phyloP scores from a whole-genome alignment of 768 basidiomycete genomes.

The Auriscalpium orientale region DNA sequence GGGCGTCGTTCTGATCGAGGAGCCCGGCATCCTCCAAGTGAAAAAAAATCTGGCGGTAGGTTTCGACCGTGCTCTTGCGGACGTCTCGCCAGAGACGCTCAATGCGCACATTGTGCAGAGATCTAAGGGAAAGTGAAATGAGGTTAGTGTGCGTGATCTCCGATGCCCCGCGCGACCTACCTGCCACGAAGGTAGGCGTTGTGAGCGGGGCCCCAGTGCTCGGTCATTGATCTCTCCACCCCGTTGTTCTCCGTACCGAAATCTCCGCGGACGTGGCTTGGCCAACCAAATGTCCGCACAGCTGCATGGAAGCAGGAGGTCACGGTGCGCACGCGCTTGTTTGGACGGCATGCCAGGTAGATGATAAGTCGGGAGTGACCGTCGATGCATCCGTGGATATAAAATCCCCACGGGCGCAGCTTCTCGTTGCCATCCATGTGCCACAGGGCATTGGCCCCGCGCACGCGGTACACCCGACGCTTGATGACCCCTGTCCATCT shows the following conservation, averaged over 20 bases:
- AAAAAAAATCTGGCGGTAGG: not conserved
- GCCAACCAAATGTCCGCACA: not conserved
- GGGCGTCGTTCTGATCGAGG: not conserved
- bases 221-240: not conserved
- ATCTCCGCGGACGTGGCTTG: not conserved
- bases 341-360: not conserved
- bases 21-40: not conserved
- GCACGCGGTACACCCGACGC: not conserved
- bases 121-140: not conserved
- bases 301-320: not conserved
- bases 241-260: not conserved
- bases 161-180: not conserved
- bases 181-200: not conserved
- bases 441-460: not conserved
- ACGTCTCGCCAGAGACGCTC: not conserved
- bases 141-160: not conserved
- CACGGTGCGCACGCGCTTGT: not conserved
- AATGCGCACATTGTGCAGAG: not conserved
- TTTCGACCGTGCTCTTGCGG: not conserved
- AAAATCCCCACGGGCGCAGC: not conserved
- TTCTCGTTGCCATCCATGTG: not conserved
- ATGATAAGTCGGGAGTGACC: not conserved
- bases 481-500: not conserved
- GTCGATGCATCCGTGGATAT: not conserved
- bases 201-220: not conserved